Conservation (phyloP, 2,329 filamentous ascomycete genomes). For the Gyromitra esculenta region DNA sequence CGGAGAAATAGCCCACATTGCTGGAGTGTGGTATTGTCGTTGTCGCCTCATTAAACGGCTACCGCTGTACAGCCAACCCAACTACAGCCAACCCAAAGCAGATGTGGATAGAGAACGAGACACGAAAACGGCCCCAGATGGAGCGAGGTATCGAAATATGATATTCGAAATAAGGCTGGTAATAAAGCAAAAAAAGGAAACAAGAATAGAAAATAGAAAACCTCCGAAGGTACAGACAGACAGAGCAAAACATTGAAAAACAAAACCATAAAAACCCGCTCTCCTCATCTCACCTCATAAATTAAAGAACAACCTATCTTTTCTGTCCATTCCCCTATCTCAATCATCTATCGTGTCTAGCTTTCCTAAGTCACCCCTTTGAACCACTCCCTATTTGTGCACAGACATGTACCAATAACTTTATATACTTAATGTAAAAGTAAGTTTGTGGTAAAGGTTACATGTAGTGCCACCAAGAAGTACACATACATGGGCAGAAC, state of each 20-base stretch:
- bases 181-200: constrained; percentile 31
- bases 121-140: background rate
- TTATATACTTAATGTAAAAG: constrained; percentile 17
- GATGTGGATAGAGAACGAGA: constrained; percentile 5
- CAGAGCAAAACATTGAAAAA: background rate
- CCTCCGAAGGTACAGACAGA: background rate
- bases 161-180: constrained; percentile 24
- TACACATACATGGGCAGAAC: constrained; percentile 30
- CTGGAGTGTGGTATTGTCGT: too few relatives aligned
- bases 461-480: constrained; percentile 28
- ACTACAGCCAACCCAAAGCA: background rate
- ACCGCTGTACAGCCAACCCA: too few relatives aligned
- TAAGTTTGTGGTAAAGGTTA: constrained; percentile 32
- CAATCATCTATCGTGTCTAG: background rate
- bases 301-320: background rate
- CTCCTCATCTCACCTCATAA: background rate
- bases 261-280: constrained; percentile 20
- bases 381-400: background rate
- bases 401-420: constrained; percentile 16
- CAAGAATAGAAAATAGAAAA: background rate
- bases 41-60: too few relatives aligned
- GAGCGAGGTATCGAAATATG: constrained; percentile 7
- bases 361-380: background rate
- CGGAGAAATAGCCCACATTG: too few relatives aligned
- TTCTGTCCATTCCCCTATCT: background rate